Percentiles rank a stretch among this genome's conserved stretches.
Conservation (phyloP, 345 rosid genomes). For the Heritiera littoralis region DNA sequence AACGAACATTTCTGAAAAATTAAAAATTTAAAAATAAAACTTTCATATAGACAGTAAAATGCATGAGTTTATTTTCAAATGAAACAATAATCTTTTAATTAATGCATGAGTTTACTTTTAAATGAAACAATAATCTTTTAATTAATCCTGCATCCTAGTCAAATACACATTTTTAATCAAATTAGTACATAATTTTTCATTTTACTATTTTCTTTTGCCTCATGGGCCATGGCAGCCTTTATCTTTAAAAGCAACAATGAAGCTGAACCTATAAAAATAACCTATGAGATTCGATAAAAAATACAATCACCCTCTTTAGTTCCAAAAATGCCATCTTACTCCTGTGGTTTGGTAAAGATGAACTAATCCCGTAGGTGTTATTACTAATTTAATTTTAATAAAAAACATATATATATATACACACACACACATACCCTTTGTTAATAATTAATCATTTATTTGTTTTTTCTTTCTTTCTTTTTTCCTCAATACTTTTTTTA, state of each 20-base stretch:
- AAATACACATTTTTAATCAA: not conserved
- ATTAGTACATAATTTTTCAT: not conserved
- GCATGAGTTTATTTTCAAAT: not conserved
- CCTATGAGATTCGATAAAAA: not conserved
- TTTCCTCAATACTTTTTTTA: too few relatives aligned
- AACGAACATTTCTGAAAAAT: not conserved
- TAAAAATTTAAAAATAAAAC: not conserved
- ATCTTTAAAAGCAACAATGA: not conserved
- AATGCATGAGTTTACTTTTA: not conserved
- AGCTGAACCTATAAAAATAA: not conserved
- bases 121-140: not conserved
- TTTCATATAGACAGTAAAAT: not conserved
- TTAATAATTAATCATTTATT: too few relatives aligned
- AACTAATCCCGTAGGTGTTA: not conserved
- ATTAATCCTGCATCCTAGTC: not conserved
- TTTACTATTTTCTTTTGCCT: not conserved
- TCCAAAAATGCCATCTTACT: not conserved
- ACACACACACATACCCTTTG: not conserved
- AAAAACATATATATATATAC: too few relatives aligned
- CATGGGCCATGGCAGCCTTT: not conserved
- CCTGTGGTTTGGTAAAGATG: not conserved
- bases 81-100: not conserved
- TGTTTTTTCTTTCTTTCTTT: too few relatives aligned
- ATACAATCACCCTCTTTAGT: too few relatives aligned
- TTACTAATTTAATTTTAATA: too few relatives aligned